Evolutionary conservation across 768 basidiomycete genomes (phyloP).

Genomic region (Pisolithus orientalis): DNA sequence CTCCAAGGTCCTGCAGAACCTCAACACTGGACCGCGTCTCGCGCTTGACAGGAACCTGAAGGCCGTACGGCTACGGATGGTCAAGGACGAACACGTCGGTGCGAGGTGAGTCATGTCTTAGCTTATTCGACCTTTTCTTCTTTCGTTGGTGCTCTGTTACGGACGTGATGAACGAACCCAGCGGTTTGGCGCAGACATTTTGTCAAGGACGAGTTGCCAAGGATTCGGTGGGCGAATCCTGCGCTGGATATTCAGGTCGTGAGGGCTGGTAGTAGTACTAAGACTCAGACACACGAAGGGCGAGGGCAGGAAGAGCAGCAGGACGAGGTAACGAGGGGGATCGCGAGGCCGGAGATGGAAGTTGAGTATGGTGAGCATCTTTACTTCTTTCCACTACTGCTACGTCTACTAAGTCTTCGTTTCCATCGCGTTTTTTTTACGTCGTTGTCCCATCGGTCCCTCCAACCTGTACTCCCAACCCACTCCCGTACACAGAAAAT

Average conservation of each 20-base stretch:
- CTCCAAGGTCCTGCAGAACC: slow-evolving; percentile 43
- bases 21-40: slow-evolving; percentile 49
- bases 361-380: slow-evolving; percentile 56
- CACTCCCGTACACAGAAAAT: slow-evolving; percentile 33
- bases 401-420: no score
- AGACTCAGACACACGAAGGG: slow-evolving; percentile 35
- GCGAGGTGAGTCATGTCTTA: slow-evolving; percentile 45
- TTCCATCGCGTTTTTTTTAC: background rate
- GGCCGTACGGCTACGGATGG: slow-evolving; percentile 51
- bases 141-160: background rate
- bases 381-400: no score
- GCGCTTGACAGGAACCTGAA: slow-evolving; percentile 42
- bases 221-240: slow-evolving; percentile 75
- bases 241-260: slow-evolving; percentile 53
- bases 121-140: background rate
- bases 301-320: slow-evolving; percentile 28
- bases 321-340: background rate
- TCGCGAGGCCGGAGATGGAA: slow-evolving; percentile 55
- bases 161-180: slow-evolving; percentile 38
- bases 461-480: background rate
- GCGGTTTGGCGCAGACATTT: slow-evolving; percentile 50
- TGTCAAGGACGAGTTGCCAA: slow-evolving; percentile 69
- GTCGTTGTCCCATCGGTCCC: background rate
- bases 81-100: slow-evolving; percentile 67
- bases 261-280: slow-evolving; percentile 23